Evolutionary conservation across 495 filamentous ascomycete genomes (phyloP).

Genomic region (Trichoderma erinaceum): DNA sequence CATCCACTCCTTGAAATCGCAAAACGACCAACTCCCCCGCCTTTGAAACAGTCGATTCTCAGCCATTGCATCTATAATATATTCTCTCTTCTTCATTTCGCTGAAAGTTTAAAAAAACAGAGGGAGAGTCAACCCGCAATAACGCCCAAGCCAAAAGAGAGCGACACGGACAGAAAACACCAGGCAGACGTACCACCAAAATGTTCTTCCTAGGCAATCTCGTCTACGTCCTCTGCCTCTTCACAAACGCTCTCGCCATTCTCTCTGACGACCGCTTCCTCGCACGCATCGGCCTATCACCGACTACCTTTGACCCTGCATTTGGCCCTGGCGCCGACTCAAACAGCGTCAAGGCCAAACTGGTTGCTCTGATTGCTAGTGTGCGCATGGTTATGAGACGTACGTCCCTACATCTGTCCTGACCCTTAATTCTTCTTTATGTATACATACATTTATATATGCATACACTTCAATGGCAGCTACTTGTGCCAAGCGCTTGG

Average conservation of each 20-base stretch:
- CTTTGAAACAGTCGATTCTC: background rate
- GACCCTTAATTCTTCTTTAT: slow-evolving; percentile 3
- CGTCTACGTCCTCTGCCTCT: slow-evolving; percentile 40
- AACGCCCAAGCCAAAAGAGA: no score
- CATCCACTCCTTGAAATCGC: background rate
- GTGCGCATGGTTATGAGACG: slow-evolving; percentile 92
- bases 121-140: background rate
- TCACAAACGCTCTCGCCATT: slow-evolving; percentile 90
- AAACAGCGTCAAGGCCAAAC: slow-evolving; percentile 72
- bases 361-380: slow-evolving; percentile 82
- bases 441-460: background rate
- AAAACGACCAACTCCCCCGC: background rate
- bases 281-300: slow-evolving; percentile 84
- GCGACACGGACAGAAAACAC: background rate
- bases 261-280: slow-evolving; percentile 97
- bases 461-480: no score
- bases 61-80: background rate
- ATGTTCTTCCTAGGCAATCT: slow-evolving; percentile 29
- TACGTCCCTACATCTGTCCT: slow-evolving; percentile 43
- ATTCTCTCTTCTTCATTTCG: background rate
- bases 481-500: no score
- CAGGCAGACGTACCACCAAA: background rate
- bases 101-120: background rate
- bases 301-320: slow-evolving; percentile 54
- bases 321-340: slow-evolving; percentile 67